Base-by-base conservation (phyloP, 176 grass and related monocot genomes). In the Ensete glaucum region DNA sequence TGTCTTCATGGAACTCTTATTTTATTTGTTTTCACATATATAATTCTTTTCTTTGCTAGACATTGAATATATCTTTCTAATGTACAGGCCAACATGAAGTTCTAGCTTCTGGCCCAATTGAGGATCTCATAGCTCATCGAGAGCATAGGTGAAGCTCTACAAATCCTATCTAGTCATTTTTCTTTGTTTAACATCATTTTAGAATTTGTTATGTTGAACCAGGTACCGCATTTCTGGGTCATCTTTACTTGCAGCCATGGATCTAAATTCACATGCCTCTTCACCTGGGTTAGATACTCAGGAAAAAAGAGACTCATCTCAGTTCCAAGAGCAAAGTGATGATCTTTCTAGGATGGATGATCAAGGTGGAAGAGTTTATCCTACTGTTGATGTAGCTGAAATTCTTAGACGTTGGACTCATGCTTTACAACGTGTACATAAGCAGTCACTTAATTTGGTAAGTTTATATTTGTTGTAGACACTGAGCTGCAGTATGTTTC, bases 371-470 rank as follows among this genome's bases (percentile, higher is more conserved):
- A 74, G 54, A n/a, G 58, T 78, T 71, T 85, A 93, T 13, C 93
- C 86, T 23, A 87, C 83, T 73, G 88, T 97, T 80, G 96, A 99
- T 74, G 91, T 99, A 69, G 90, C 96, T 62, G 96, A 99, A 82
- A 91, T 99, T 88, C 91, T 99, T 73, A 89, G 96, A 19, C 88
- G 96, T 58, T 99, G 96, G 96, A 99, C 91, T 80, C 96, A 99
- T 87, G 96, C 96, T 82, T 88, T 99, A 85, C 96, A 99, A 75
- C 88, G 96, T 82, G 95, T 99, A 87, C 96, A 99, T 80, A 94
- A 91, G 71, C 96, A 99, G 74, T 99, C 96, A 62, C 86, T 99
- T 82, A 85, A 99, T 84, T 84, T 99, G 91, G 96, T 99, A 85
- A 85, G 86, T 87, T 81, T 43, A 43, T 15, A 73, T 73, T 76